Conservation (phyloP, 2,329 filamentous ascomycete species). For the Fusarium tanahbumbuense region DNA sequence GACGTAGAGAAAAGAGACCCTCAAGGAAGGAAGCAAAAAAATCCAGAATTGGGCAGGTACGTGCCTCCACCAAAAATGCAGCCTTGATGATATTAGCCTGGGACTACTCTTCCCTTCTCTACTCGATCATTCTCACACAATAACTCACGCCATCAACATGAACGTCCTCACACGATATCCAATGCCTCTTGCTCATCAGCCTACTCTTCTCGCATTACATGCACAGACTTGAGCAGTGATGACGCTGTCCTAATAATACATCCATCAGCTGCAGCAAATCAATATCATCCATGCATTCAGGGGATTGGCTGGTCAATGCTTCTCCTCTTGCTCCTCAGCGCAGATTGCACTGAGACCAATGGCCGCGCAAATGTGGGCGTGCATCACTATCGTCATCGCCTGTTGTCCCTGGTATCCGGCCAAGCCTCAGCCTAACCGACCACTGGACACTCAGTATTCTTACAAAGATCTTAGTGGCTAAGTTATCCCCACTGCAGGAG, state of each 20-base stretch:
- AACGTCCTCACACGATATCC: slow-evolving; percentile 5
- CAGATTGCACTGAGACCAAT: slow-evolving; percentile 39
- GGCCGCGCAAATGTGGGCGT: slow-evolving; percentile 37
- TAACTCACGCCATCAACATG: background rate
- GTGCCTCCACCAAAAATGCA: slow-evolving; percentile 16
- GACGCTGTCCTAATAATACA: slow-evolving; percentile 26
- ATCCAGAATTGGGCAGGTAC: slow-evolving; percentile 25
- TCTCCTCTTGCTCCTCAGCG: slow-evolving; percentile 28
- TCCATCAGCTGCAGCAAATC: slow-evolving; percentile 23
- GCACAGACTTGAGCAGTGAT: slow-evolving; percentile 23
- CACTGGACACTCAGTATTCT: slow-evolving; percentile 16
- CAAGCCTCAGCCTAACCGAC: slow-evolving; percentile 34
- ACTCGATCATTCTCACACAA: background rate
- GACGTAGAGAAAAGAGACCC: slow-evolving; percentile 44
- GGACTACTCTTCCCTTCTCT: slow-evolving; percentile 3
- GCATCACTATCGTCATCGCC: slow-evolving; percentile 37
- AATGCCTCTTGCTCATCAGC: background rate
- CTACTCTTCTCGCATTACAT: slow-evolving; percentile 8
- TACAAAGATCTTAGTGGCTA: slow-evolving; percentile 17
- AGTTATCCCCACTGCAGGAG: slow-evolving; percentile 14
- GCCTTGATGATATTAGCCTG: slow-evolving; percentile 5
- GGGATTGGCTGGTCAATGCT: slow-evolving; percentile 40
- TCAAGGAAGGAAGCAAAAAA: slow-evolving; percentile 29
- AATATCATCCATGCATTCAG: slow-evolving; percentile 36
- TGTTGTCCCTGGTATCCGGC: slow-evolving; percentile 23